Conservation (phyloP, 208 protist species). For the Wallacemonas sp. region DNA sequence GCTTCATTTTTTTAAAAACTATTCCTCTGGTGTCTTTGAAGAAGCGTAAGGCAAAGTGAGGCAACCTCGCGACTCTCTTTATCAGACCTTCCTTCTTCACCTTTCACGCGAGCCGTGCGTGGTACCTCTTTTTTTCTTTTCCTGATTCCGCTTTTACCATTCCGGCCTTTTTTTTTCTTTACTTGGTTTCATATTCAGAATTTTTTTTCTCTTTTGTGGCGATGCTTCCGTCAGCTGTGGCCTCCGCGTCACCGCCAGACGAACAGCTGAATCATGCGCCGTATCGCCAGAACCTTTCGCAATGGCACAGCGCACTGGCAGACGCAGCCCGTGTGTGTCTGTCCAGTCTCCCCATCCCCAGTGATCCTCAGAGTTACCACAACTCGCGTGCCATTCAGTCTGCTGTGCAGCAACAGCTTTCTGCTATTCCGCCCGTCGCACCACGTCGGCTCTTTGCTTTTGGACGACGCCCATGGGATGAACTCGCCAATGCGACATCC, state of each 20-base stretch:
- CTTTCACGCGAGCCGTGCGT: not conserved
- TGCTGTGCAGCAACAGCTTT: conserved; percentile 9
- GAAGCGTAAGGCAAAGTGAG: no score
- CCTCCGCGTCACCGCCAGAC: not conserved
- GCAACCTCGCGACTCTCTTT: no score
- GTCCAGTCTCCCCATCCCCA: not conserved
- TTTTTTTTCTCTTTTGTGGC: not conserved
- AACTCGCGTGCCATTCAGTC: not conserved
- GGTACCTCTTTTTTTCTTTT: conserved; percentile 10
- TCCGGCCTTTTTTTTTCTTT: no score
- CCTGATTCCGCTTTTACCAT: conserved; percentile 3
- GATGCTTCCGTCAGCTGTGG: not conserved
- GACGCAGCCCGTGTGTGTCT: conserved; percentile 2
- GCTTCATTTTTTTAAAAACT: no score
- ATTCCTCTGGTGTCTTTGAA: no score
- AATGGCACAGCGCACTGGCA: conserved; percentile 25
- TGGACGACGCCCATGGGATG: conserved; percentile 11
- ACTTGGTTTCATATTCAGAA: not conserved
- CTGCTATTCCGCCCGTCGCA: conserved; percentile 4
- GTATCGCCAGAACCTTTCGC: conserved; percentile 27
- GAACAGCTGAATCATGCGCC: no score
- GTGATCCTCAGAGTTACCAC: not conserved
- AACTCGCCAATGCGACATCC: not conserved
- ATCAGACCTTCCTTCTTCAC: no score
- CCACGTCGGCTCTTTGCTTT: conserved; percentile 14